Percentiles rank a stretch among this genome's conserved stretches.
Evolutionary conservation across 768 basidiomycete species (phyloP).

Genomic region (Ephemerocybe angulata): DNA sequence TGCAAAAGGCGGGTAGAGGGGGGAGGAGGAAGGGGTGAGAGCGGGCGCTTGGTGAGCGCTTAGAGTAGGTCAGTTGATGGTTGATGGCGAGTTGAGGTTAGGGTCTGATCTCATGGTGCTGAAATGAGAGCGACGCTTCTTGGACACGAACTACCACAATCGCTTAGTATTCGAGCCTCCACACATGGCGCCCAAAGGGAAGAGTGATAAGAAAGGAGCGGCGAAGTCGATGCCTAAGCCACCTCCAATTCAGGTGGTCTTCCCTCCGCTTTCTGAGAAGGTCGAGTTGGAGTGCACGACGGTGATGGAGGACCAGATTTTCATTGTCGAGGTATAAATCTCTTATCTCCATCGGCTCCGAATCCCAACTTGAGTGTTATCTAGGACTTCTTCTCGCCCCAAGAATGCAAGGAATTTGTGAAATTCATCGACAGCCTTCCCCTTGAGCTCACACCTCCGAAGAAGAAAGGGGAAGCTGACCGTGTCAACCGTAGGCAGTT

Average conservation of each 20-base stretch:
- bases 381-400: constrained; percentile 53
- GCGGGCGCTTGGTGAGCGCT: background rate
- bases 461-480: constrained; percentile 69
- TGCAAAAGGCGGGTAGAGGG: background rate
- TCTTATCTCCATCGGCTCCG: too few relatives aligned
- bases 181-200: constrained; percentile 15
- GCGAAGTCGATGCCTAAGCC: background rate
- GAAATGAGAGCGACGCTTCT: too few relatives aligned
- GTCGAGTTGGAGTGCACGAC: constrained; percentile 40
- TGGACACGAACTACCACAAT: constrained; percentile 1
- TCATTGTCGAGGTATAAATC: constrained; percentile 48
- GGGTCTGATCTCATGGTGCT: background rate
- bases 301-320: constrained; percentile 61
- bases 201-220: constrained; percentile 17
- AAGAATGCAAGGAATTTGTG: constrained; percentile 59
- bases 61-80: too few relatives aligned
- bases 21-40: background rate
- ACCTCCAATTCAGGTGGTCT: constrained; percentile 20
- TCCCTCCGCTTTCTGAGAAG: constrained; percentile 47
- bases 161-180: background rate
- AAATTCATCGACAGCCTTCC: constrained; percentile 58
- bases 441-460: constrained; percentile 64
- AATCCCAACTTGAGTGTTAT: background rate
- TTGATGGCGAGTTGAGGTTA: background rate
- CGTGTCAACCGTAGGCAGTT: constrained; percentile 55